These are phyloP conservation scores for Geotrichum macrosporum DNA, from an alignment of 1,139 yeast species.

Conservation along the genomic window DNA sequence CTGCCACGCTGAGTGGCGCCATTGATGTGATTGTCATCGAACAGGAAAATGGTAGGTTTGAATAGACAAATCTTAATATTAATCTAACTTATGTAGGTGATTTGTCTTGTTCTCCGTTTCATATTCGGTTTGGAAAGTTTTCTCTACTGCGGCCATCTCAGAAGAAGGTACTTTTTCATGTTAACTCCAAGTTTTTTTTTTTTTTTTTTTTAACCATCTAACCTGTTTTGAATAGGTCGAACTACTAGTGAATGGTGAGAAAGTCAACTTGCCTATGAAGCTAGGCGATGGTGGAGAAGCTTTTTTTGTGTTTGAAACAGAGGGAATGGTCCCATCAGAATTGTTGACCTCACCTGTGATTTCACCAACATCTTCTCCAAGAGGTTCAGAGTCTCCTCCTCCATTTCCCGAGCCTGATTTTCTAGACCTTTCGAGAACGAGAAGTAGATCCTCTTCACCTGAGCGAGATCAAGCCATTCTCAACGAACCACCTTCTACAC, in stretches of 20 bases:
- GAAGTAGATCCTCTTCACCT: constrained; percentile 24
- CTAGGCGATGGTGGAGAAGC: constrained; percentile 98
- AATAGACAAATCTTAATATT: constrained; percentile 3
- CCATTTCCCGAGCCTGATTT: constrained; percentile 54
- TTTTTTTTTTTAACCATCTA: too few species aligned
- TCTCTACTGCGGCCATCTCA: constrained; percentile 93
- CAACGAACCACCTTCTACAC: constrained; percentile 15
- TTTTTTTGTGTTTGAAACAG: constrained; percentile 89
- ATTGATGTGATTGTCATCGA: constrained; percentile 97
- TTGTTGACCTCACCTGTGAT: constrained; percentile 88
- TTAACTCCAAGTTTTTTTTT: too few species aligned
- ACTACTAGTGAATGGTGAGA: constrained; percentile 74
- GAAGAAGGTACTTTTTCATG: constrained; percentile 69
- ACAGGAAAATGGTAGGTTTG: constrained; percentile 57
- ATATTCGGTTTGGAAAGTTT: constrained; percentile 90
- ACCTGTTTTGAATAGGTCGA: too few species aligned
- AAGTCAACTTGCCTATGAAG: constrained; percentile 88
- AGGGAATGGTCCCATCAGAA: constrained; percentile 64
- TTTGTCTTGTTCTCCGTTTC: constrained; percentile 92
- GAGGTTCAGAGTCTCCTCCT: constrained; percentile 43
- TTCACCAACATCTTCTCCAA: constrained; percentile 66
- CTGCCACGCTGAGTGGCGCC: constrained; percentile 94
- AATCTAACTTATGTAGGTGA: constrained; percentile 43
- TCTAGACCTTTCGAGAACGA: constrained; percentile 40
- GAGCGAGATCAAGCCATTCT: constrained; percentile 3